These are phyloP conservation scores for Xylaria sp. DNA, from an alignment of 2,329 filamentous ascomycete genomes.

Conservation along the genomic window DNA sequence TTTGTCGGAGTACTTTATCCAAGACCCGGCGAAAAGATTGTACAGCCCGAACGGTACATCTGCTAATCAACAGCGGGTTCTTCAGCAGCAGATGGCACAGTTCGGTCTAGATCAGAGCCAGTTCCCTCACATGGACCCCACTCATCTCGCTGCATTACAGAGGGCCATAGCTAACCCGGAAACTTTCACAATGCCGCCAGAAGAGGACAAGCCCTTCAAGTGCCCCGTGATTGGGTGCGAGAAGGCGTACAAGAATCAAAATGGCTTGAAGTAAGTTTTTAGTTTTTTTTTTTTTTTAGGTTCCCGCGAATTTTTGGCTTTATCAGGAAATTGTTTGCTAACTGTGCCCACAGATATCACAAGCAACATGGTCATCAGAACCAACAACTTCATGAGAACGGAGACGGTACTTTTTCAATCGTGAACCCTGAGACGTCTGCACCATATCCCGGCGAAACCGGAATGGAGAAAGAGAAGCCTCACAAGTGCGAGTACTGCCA, in stretches of 20 bases:
- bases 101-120: constrained; percentile 81
- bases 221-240: constrained; percentile 98
- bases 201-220: constrained; percentile 97
- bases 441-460: constrained; percentile 93
- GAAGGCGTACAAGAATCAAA: constrained; percentile 99
- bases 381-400: constrained; percentile 95
- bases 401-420: constrained; percentile 97
- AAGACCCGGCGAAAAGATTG: constrained; percentile 93
- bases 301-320: constrained; percentile 22
- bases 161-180: constrained; percentile 59
- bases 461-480: constrained; percentile 99
- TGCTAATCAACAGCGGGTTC: constrained; percentile 67
- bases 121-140: constrained; percentile 80
- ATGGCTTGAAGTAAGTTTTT: constrained; percentile 91
- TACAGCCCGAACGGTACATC: constrained; percentile 86
- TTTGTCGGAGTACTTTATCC: constrained; percentile 72
- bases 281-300: constrained; percentile 25
- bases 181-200: constrained; percentile 74
- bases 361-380: constrained; percentile 93
- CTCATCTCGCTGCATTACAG: constrained; percentile 63
- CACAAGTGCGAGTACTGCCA: constrained; percentile 97
- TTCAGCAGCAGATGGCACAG: constrained; percentile 75
- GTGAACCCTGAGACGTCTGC: constrained; percentile 95
- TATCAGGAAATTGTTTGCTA: constrained; percentile 44
- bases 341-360: constrained; percentile 65